Evolutionary conservation across 2,329 filamentous ascomycete genomes (phyloP), one percentile per base, ranked within the genome.

Genomic region (Fusarium bulbicola): DNA sequence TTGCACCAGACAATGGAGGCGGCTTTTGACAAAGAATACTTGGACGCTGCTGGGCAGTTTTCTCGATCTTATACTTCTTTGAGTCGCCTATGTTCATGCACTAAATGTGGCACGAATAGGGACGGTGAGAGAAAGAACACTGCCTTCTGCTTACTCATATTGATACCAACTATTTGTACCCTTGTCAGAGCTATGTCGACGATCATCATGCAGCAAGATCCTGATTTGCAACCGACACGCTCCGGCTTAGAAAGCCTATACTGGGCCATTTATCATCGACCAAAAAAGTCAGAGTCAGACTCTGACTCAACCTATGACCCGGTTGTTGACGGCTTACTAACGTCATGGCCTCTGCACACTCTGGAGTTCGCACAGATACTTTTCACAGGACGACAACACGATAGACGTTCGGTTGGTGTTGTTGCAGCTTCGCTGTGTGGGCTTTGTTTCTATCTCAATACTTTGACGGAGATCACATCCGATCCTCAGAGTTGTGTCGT

Each of bases 31-130:
- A 26, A 13, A 11, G 21, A 1, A 26, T n/a, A 18, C 0, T 0
- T 24, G 1, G 21, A 43, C 0, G 37, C 36, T 3, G 6, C 26
- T 2, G 5, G 18, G 6, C 16, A 28, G 5, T 26, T 10, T 15
- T 32, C 26, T 9, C 53, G 0, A 1, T 11, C 37, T 2, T n/a
- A 3, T 0, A 4, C 20, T 9, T 42, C 52, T 0, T 24, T 56
- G 0, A 0, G 21, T 2, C 26, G 6, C 0, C 0, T 32, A 15
- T 56, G 37, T 2, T 12, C 11, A 8, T 43, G 52, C 7, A 2
- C 0, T 0, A 7, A 0, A 0, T 39, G 50, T 10, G 4, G 36
- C 18, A 1, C 18, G 5, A 4, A 16, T 24, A 4, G 0, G 5
- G 1, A 1, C 3, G 5, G 0, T 8, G 15, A 16, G 7, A 6